Evolutionary conservation across 805 yeast genomes (phyloP), one percentile per base, ranked within the genome.

Genomic region (Kodamaea lidongshanica): DNA sequence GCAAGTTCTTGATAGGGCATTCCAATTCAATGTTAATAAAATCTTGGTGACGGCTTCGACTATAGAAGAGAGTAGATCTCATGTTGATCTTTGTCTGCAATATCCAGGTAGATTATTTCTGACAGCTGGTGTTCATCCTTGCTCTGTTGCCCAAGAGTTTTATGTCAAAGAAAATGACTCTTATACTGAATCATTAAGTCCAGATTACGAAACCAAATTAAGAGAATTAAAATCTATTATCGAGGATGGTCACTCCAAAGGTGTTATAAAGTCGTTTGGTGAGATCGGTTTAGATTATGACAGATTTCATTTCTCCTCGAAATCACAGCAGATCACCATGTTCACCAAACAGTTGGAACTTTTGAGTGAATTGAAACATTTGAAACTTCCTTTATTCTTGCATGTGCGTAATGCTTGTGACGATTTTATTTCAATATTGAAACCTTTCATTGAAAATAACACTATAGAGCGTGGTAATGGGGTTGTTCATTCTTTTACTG

Each of bases 401-500:
- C 99, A 92, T 50, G 86, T 88, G 82, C 68, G 99, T 44, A 77
- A 74, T 29, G 84, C 94, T 6, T 76, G 81, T 41, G 78, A 73
- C 27, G 98, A 92, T 56, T 89, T 92, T 43, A 56, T 79, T 1
- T 48, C 53, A 0, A 72, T 81, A 4, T 46, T 92, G 11, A 53
- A 58, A 26, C 94, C 92, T 2, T 84, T 74, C 44, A 40, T 83
- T 2, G 54, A 57, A 1, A 63, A 65, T 1, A 70, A 68, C 0
- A 45, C 60, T 19, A 41, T 56, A 2, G 48, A 45, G 25, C 46
- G 46, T 45, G 71, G 71, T 19, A 70, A 73, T 23, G 89, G 92
- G n/a, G 89, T 92, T 5, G 89, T 92, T 1, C 99, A 92, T 54
- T 88, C 97, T 1, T 92, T 89, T 54, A 89, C 98, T 0, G 99